Percentiles rank a stretch among this genome's conserved stretches.
Conservation (phyloP, 2,329 filamentous ascomycete genomes). For the Cercospora canescens region DNA sequence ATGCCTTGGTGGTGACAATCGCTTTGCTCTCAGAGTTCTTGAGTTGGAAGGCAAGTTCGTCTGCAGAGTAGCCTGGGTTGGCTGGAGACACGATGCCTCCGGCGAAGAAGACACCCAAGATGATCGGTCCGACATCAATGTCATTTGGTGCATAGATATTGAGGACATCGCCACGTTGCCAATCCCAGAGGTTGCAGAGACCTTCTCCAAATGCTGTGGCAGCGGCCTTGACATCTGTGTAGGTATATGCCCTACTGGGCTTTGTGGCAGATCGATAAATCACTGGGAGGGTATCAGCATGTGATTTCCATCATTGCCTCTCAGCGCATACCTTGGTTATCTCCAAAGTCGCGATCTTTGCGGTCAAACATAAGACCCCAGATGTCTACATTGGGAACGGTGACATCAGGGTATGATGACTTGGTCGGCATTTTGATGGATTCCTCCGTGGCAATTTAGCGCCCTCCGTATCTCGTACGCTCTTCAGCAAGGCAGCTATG, state of each 20-base stretch:
- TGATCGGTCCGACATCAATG: conserved; percentile 71
- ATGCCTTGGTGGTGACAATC: conserved; percentile 69
- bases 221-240: conserved; percentile 62
- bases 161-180: conserved; percentile 81
- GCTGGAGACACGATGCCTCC: conserved; percentile 81
- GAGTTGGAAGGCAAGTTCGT: conserved; percentile 83
- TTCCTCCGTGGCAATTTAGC: neutral
- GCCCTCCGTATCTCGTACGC: neutral
- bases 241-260: conserved; percentile 70
- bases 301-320: neutral
- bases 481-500: neutral
- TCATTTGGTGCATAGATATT: conserved; percentile 81
- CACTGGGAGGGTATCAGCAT: conserved; percentile 50
- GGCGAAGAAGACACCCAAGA: conserved; percentile 71
- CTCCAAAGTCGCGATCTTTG: conserved; percentile 63
- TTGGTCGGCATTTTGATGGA: conserved; percentile 64
- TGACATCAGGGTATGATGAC: conserved; percentile 63
- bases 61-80: conserved; percentile 81
- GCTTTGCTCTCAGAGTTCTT: conserved; percentile 74
- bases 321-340: conserved; percentile 65
- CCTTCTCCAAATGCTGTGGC: conserved; percentile 79
- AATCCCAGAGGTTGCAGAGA: conserved; percentile 71
- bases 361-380: conserved; percentile 78
- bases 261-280: conserved; percentile 69
- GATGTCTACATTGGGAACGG: conserved; percentile 73